Base-by-base conservation (phyloP, 164 flowering plant species). In the Vitis rupestris region DNA sequence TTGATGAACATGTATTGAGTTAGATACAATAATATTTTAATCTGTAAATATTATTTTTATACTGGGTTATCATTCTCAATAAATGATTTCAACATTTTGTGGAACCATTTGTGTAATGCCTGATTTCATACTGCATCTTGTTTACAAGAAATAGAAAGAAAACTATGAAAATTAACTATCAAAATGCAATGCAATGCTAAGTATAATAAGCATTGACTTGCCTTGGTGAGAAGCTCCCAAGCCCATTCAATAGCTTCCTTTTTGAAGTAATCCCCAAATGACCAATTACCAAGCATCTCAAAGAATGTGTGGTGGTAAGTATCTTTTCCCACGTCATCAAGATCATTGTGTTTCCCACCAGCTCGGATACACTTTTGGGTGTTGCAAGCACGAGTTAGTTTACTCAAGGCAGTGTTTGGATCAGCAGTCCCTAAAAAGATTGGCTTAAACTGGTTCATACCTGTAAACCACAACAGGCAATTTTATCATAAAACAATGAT, bases 221-320 rank as follows among this genome's bases (percentile, higher is more conserved):
- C 99, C 97, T 90, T 66, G 6, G 97, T 90, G 27, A 96, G 91
- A 73, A 96, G 90, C 72, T 93, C 99, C 97, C 97, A 91, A 9
- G 97, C 98, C 90, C 90, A 92, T 55, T 70, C 82, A 75, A 96
- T 93, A 50, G 98, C 98, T 71, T 93, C 98, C 8, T 77, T 73
- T 74, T 93, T 93, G 69, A 96, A 96, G 75, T 96, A 96, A 79
- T 93, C 93, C 17, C 98, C 99, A 77, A 96, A 96, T 0, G 98
- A 90, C 99, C 99, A 96, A 70, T 93, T 96, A 0, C 99, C 99
- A 67, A 96, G 91, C 99, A 96, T 96, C 80, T 96, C 99, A 77
- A 96, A 93, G 79, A 96, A 96, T 49, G 99, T 96, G 70, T 96
- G 99, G 75, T 96, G 98, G 72, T 96, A 93, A 27, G 99, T 96